phyloP scores from a whole-genome alignment of 1,284 basidiomycete genomes.

The Moesziomyces sp. region DNA sequence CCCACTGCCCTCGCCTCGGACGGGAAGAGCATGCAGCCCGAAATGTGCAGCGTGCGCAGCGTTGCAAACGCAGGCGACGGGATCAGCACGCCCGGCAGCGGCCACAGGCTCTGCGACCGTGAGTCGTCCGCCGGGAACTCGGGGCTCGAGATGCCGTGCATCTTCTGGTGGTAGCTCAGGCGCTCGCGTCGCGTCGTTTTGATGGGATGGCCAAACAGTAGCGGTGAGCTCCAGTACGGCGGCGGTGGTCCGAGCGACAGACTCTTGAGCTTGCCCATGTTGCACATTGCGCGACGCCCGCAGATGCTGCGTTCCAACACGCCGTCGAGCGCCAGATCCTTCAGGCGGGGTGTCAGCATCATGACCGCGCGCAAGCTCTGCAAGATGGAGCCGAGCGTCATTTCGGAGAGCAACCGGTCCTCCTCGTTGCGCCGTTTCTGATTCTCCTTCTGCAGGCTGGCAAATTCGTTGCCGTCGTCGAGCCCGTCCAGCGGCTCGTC shows the following conservation, averaged over 20 bases:
- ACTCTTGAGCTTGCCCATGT: constrained; percentile 49
- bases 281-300: constrained; percentile 47
- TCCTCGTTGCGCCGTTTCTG: constrained; percentile 37
- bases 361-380: constrained; percentile 44
- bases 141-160: constrained; percentile 25
- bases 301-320: constrained; percentile 48
- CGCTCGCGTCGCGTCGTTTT: constrained; percentile 41
- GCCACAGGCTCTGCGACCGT: constrained; percentile 42
- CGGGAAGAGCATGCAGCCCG: constrained; percentile 56
- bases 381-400: constrained; percentile 48
- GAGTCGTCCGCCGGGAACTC: constrained; percentile 27
- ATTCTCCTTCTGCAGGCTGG: constrained; percentile 28
- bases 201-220: constrained; percentile 48
- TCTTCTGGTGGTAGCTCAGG: constrained; percentile 39
- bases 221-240: constrained; percentile 55
- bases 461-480: constrained; percentile 40
- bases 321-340: constrained; percentile 50
- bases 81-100: constrained; percentile 40
- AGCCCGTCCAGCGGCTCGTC: constrained; percentile 31
- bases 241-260: constrained; percentile 55
- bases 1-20: constrained; percentile 47
- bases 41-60: constrained; percentile 49
- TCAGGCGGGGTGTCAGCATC: constrained; percentile 45
- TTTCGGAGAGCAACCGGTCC: constrained; percentile 45
- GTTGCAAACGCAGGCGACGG: constrained; percentile 43